phyloP scores from a whole-genome alignment of 2,329 filamentous ascomycete species.

The Trichophaea hybrida region DNA sequence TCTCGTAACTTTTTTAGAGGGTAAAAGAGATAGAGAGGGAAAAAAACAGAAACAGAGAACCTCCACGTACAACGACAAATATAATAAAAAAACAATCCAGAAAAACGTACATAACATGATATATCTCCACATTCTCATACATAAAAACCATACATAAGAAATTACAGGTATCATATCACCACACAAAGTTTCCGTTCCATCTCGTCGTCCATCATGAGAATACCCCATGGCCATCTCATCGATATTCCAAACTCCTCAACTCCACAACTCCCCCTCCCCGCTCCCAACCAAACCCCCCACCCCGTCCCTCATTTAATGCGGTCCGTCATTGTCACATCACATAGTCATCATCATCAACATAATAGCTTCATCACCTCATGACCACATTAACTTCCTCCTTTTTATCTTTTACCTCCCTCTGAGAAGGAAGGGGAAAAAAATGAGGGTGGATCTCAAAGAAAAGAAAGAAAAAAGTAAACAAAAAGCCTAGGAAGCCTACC shows the following conservation, averaged over 20 bases:
- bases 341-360: slow-evolving; percentile 3
- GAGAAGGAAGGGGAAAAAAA: not conserved
- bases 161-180: too few relatives aligned
- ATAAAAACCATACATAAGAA: too few relatives aligned
- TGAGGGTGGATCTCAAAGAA: not conserved
- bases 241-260: not conserved
- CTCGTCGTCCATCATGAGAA: too few relatives aligned
- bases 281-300: not conserved
- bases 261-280: not conserved
- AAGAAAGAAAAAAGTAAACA: not conserved
- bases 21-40: too few relatives aligned
- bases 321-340: not conserved
- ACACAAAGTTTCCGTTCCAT: too few relatives aligned
- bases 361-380: not conserved
- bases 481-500: not conserved
- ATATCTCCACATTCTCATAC: too few relatives aligned
- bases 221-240: too few relatives aligned
- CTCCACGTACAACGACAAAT: too few relatives aligned
- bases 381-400: not conserved
- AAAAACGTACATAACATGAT: too few relatives aligned
- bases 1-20: too few relatives aligned
- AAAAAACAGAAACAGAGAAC: too few relatives aligned
- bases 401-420: not conserved
- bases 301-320: not conserved
- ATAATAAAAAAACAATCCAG: too few relatives aligned